A percentile compares a stretch with the other conserved stretches of the same genome.
phyloP scores from a whole-genome alignment of 495 filamentous ascomycete genomes.

The Aspergillus mulundensis region DNA sequence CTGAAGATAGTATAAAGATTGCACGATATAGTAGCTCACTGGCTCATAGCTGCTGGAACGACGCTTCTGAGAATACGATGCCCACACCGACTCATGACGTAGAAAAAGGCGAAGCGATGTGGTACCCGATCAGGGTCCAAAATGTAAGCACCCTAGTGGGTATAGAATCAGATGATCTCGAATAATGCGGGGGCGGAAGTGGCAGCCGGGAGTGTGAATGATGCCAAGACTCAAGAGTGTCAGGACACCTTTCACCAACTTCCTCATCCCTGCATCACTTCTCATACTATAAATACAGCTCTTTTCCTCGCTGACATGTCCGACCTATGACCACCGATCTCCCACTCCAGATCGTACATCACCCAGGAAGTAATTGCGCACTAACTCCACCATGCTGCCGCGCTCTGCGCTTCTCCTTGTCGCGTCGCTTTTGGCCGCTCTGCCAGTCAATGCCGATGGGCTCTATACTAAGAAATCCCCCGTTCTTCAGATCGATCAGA shows the following conservation, averaged over 20 bases:
- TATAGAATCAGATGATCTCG: background rate
- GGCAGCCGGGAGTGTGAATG: conserved; percentile 22
- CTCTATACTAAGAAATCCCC: conserved; percentile 85
- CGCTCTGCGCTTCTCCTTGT: conserved; percentile 37
- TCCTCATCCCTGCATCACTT: background rate
- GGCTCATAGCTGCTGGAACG: background rate
- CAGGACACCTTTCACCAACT: conserved; percentile 44
- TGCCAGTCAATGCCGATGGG: conserved; percentile 60
- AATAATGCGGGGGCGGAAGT: conserved; percentile 2
- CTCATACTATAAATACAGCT: background rate
- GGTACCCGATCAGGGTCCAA: no score
- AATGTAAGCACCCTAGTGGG: no score
- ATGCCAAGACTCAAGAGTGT: conserved; percentile 39
- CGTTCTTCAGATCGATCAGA: conserved; percentile 81
- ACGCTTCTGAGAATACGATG: background rate
- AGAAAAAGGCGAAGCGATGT: no score
- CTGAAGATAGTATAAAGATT: conserved; percentile 9
- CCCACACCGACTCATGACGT: background rate
- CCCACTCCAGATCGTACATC: background rate
- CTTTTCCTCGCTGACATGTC: background rate
- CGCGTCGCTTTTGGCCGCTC: conserved; percentile 52
- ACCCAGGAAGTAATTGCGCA: background rate
- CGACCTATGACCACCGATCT: background rate
- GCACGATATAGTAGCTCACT: conserved; percentile 4
- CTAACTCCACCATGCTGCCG: conserved; percentile 19